Conservation (phyloP, 1,284 basidiomycete species). For the Cryptococcus floricola region DNA sequence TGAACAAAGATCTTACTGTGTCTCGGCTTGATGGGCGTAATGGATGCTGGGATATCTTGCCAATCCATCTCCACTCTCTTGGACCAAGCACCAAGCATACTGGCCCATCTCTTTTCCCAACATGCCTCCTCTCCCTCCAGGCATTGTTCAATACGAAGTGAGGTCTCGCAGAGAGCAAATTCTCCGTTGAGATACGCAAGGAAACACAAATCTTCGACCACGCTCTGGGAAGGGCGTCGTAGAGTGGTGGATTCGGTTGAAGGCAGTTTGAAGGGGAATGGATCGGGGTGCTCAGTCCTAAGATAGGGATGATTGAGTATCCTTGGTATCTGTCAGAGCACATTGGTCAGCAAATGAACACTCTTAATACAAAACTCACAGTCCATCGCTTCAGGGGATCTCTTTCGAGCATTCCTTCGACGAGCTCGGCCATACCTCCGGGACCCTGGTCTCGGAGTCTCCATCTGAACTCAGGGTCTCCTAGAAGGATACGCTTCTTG, state of each 20-base stretch:
- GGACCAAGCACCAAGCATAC: slow-evolving; percentile 33
- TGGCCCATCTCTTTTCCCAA: slow-evolving; percentile 45
- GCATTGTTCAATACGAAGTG: slow-evolving; percentile 18
- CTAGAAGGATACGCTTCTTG: slow-evolving; percentile 25
- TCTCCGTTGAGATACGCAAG: slow-evolving; percentile 30
- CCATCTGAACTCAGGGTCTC: slow-evolving; percentile 21
- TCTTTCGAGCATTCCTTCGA: slow-evolving; percentile 35
- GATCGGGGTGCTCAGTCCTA: slow-evolving; percentile 10
- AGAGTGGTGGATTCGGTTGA: slow-evolving; percentile 12
- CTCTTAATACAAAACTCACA: slow-evolving; percentile 22
- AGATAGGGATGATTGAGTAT: slow-evolving; percentile 41
- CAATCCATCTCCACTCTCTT: slow-evolving; percentile 31
- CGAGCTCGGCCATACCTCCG: slow-evolving; percentile 25
- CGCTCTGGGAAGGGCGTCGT: slow-evolving; percentile 12
- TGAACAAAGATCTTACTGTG: slow-evolving; percentile 5
- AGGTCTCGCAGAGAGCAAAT: slow-evolving; percentile 35
- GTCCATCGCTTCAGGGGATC: slow-evolving; percentile 31
- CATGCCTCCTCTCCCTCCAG: slow-evolving; percentile 26
- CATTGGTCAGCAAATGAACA: not conserved
- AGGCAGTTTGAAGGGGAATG: slow-evolving; percentile 20
- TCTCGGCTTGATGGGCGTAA: slow-evolving; percentile 10
- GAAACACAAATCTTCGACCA: slow-evolving; percentile 43
- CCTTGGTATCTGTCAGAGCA: slow-evolving; percentile 29
- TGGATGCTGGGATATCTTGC: slow-evolving; percentile 23
- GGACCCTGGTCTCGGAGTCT: slow-evolving; percentile 4